Conservation (phyloP, 805 yeast species). For the Barnettozyma sp. region DNA sequence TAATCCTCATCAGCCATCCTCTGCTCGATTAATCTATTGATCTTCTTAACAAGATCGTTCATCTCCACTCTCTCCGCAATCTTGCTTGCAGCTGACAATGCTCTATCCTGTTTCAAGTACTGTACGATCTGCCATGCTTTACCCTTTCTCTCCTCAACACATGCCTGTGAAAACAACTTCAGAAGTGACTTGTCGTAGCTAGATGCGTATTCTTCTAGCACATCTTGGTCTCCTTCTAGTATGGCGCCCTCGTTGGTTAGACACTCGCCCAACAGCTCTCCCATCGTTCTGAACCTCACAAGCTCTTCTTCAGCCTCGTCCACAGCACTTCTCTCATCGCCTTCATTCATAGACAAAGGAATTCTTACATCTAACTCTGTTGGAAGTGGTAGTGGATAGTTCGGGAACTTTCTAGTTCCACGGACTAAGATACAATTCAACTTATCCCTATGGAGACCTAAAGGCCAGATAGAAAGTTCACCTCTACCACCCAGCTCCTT, state of each 20-base stretch:
- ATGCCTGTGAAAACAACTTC: constrained; percentile 65
- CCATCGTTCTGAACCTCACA: constrained; percentile 52
- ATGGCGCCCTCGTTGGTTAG: constrained; percentile 37
- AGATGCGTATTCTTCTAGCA: constrained; percentile 45
- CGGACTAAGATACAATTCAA: constrained; percentile 70
- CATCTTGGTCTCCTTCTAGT: constrained; percentile 43
- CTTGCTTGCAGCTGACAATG: constrained; percentile 75
- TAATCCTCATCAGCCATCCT: constrained; percentile 30
- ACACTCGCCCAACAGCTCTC: constrained; percentile 56
- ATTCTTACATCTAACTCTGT: constrained; percentile 65
- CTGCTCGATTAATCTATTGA: constrained; percentile 47
- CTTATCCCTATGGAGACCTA: constrained; percentile 66
- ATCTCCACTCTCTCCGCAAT: constrained; percentile 72
- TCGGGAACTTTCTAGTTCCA: constrained; percentile 59
- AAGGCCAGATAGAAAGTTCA: constrained; percentile 77
- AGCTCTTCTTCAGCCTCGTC: constrained; percentile 54
- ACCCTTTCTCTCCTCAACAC: constrained; percentile 54
- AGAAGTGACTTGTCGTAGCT: constrained; percentile 72
- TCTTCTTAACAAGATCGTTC: constrained; percentile 43
- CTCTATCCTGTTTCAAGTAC: constrained; percentile 68
- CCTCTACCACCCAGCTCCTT: constrained; percentile 45
- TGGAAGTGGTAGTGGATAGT: constrained; percentile 79
- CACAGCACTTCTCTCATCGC: constrained; percentile 5
- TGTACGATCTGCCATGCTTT: constrained; percentile 66
- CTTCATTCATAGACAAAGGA: constrained; percentile 49